Base-by-base conservation (phyloP, 1,284 basidiomycete genomes). In the Prillingera fragicola region DNA sequence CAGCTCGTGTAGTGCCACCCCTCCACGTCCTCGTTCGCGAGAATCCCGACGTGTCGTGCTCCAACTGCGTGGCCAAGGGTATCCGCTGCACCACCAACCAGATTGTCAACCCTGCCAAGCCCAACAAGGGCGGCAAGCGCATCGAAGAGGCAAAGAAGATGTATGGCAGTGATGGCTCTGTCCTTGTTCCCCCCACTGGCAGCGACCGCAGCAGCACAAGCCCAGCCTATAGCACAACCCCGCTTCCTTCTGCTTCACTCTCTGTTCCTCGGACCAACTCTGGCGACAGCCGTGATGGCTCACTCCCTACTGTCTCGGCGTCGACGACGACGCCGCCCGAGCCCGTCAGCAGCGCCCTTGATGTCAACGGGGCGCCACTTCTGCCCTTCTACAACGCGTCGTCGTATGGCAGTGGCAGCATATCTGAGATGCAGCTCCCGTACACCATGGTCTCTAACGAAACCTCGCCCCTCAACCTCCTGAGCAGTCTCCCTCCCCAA, bases 101-200 rank as follows among this genome's bases (percentile, higher is more conserved):
- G 41, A 67, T 67, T 18, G 38, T 59, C 18, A 64, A 64, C 37
- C 65, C 65, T 3, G 48, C 47, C 6, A 60, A 52, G 43, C 60
- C 62, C n/a, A 67, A 65, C 34, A 67, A 67, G 44, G 63, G 63
- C n/a, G 63, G 65, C 3, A 55, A 50, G 38, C 52, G 65, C 40
- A 67, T 67, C 18, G 62, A 64, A 18, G 56, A 60, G 37, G 65
- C 65, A 2, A 55, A 50, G 44, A 53, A 52, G 44, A 52, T 40
- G 41, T 67, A 53, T 38, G 65, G 65, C 8, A 44, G 39, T 33
- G 55, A 48, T 27, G 50, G 37, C 13, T 24, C 28, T 28, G n/a
- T 24, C 15, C 14, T 15, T n/a, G n/a, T n/a, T n/a, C n/a, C n/a
- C n/a, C n/a, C n/a, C n/a, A n/a, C n/a, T n/a, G n/a, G n/a, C n/a